These are phyloP conservation scores for Marasmius oreades DNA, from an alignment of 1,284 basidiomycete genomes.

Conservation along the genomic window DNA sequence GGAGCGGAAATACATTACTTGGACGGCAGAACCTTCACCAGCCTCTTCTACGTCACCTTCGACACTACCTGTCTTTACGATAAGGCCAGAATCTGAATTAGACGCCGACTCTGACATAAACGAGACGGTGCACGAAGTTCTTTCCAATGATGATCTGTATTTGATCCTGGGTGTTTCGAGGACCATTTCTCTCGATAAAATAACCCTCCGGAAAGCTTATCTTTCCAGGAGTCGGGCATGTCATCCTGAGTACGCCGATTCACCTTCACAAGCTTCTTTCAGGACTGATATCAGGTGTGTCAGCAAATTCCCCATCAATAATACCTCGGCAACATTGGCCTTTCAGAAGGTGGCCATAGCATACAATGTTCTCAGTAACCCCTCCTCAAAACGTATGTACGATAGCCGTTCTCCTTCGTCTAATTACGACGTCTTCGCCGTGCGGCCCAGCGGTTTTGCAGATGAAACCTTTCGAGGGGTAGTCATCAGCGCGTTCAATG, in stretches of 20 bases:
- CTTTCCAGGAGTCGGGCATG: constrained; percentile 71
- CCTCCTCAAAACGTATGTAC: constrained; percentile 65
- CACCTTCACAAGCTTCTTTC: constrained; percentile 2
- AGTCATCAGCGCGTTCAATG: constrained; percentile 70
- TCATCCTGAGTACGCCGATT: constrained; percentile 73
- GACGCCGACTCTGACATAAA: constrained; percentile 20
- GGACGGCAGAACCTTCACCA: constrained; percentile 35
- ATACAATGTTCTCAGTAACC: constrained; percentile 76
- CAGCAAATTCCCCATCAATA: constrained; percentile 74
- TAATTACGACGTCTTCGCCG: constrained; percentile 49
- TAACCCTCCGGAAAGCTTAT: constrained; percentile 70
- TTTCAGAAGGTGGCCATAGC: constrained; percentile 86
- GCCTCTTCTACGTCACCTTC: constrained; percentile 24
- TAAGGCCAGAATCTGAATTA: constrained; percentile 11
- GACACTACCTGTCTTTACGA: constrained; percentile 16
- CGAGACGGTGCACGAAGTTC: constrained; percentile 47
- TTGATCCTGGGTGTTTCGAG: constrained; percentile 64
- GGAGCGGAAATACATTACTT: constrained; percentile 44
- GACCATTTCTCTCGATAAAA: constrained; percentile 53
- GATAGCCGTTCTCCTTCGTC: constrained; percentile 52
- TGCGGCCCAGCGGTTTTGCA: constrained; percentile 48
- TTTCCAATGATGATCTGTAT: constrained; percentile 67
- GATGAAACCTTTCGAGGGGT: constrained; percentile 79
- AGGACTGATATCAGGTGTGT: constrained; percentile 7
- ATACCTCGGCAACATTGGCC: constrained; percentile 73